These are phyloP conservation scores for Priceomyces castillae DNA, from an alignment of 805 yeast genomes.

Conservation along the genomic window DNA sequence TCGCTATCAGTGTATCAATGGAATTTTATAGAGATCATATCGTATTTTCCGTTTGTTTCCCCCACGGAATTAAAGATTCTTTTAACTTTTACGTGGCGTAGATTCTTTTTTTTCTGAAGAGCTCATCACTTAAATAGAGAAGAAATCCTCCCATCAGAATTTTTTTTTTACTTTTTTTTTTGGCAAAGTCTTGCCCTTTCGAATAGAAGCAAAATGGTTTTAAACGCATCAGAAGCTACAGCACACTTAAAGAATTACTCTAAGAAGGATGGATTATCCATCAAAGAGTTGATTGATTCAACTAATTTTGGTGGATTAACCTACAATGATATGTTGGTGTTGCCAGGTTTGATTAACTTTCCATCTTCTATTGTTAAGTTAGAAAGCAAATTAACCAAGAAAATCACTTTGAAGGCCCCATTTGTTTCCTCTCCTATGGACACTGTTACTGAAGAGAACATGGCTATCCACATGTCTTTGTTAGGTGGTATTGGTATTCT, in stretches of 20 bases:
- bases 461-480: slow-evolving; percentile 98
- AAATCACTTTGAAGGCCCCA: slow-evolving; percentile 88
- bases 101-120: slow-evolving; percentile 2
- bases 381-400: slow-evolving; percentile 87
- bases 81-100: not conserved
- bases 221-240: slow-evolving; percentile 57
- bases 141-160: slow-evolving; percentile 3
- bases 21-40: too few species aligned
- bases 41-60: too few species aligned
- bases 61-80: not conserved
- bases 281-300: slow-evolving; percentile 85
- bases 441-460: slow-evolving; percentile 94
- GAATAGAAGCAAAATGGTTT: slow-evolving; percentile 23
- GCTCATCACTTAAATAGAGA: slow-evolving; percentile 1
- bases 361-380: slow-evolving; percentile 74
- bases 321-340: slow-evolving; percentile 90
- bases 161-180: slow-evolving; percentile 23
- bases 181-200: slow-evolving; percentile 42
- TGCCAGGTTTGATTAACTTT: slow-evolving; percentile 92
- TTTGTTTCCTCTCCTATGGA: slow-evolving; percentile 99
- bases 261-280: slow-evolving; percentile 80
- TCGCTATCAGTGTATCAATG: too few species aligned
- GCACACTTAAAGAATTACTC: slow-evolving; percentile 63
- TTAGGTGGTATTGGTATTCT: slow-evolving; percentile 98
- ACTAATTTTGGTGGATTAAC: slow-evolving; percentile 91